Evolutionary conservation across 75 land plant genomes (phyloP).

Genomic region (Chamaecyparis obtusa): DNA sequence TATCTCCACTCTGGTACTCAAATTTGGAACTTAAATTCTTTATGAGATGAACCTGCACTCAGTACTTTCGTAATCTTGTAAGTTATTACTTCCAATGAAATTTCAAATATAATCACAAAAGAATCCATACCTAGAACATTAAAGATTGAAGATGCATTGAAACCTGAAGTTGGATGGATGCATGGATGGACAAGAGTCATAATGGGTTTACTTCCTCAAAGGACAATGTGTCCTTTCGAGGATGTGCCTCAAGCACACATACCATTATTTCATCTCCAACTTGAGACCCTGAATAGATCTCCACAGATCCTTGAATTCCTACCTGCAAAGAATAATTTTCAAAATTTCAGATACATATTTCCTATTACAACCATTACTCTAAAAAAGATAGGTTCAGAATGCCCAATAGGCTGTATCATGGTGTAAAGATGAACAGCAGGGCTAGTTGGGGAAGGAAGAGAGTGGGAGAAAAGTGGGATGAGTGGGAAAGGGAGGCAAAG

Average conservation of each 20-base stretch:
- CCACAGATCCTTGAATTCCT: constrained; percentile 54
- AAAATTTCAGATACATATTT: not conserved
- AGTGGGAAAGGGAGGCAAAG: not conserved
- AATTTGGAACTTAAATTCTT: not conserved
- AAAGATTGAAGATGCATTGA: not conserved
- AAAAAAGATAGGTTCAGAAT: not conserved
- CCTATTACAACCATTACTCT: not conserved
- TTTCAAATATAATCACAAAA: not conserved
- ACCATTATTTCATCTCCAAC: constrained; percentile 78
- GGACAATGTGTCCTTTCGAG: constrained; percentile 74
- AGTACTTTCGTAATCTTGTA: not conserved
- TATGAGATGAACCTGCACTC: not conserved
- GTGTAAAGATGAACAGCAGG: not conserved
- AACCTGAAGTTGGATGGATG: not conserved
- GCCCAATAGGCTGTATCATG: not conserved
- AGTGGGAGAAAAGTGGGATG: not conserved
- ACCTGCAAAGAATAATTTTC: constrained; percentile 16
- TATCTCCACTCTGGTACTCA: not conserved
- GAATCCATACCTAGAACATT: not conserved
- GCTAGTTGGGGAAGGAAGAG: not conserved
- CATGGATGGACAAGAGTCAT: not conserved
- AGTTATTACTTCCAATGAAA: not conserved
- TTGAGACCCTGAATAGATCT: constrained; percentile 45
- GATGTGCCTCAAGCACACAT: constrained; percentile 61
- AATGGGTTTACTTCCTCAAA: constrained; percentile 44